These are phyloP conservation scores for Dillenia suffruticosa DNA, from an alignment of 164 flowering plant genomes.

Conservation along the genomic window DNA sequence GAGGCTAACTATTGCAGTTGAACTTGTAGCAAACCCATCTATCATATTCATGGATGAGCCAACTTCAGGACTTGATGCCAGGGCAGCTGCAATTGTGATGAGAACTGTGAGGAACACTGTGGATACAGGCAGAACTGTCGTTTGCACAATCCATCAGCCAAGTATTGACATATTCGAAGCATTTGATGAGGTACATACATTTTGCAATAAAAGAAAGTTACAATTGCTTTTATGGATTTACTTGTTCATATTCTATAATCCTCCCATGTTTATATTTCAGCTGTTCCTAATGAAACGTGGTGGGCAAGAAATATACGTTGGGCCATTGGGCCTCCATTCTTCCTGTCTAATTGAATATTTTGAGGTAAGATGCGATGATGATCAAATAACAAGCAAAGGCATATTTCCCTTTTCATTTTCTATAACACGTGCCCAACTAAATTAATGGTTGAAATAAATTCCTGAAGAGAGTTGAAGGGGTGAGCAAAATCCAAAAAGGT, in stretches of 20 bases:
- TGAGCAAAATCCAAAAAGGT: slow-evolving; percentile 6
- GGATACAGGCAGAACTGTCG: too few species aligned
- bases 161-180: slow-evolving; percentile 7
- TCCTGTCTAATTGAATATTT: slow-evolving; percentile 29
- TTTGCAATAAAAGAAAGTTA: neutral
- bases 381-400: neutral
- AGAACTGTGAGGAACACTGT: too few species aligned
- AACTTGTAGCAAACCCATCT: too few species aligned
- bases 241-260: neutral
- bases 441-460: neutral
- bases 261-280: slow-evolving; percentile 7
- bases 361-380: slow-evolving; percentile 17
- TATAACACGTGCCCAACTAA: too few species aligned
- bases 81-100: too few species aligned
- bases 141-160: neutral
- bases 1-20: too few species aligned
- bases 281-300: slow-evolving; percentile 39
- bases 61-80: too few species aligned
- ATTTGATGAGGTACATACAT: slow-evolving; percentile 1
- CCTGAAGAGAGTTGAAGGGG: slow-evolving; percentile 21
- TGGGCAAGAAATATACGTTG: slow-evolving; percentile 34
- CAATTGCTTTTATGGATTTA: neutral
- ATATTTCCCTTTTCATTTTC: neutral
- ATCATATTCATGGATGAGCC: too few species aligned
- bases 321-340: slow-evolving; percentile 29